Base-by-base conservation (phyloP, 257 asterid species). In the Haberlea rhodopensis region DNA sequence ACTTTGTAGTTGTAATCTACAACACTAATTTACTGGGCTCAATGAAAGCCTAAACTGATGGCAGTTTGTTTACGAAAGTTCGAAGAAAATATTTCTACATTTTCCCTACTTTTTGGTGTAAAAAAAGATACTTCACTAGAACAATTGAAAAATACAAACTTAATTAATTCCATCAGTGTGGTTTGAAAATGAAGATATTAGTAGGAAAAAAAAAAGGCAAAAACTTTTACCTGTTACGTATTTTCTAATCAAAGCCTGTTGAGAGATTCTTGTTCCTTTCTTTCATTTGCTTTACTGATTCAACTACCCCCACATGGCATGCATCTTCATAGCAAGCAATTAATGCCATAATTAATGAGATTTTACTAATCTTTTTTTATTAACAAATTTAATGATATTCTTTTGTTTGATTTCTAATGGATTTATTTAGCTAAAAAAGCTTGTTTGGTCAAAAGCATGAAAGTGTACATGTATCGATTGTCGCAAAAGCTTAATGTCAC, bases 251-350 rank as follows among this genome's bases (percentile, higher is more conserved):
- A 59, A 78, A 71, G 78, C 57, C 74, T 75, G 77, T 70, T 29
- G 9, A 52, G 76, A 77, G 67, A 70, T 79, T 63, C 53, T 60
- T 60, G 26, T 31, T 52, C 37, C 60, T 62, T 67, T 60, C 37
- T 63, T 54, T 51, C 22, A 25, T 59, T 75, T 73, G 73, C 75
- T 67, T 78, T 21, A 51, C 72, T n/a, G 60, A 43, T 57, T 34
- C 78, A 69, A 71, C 75, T 31, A 71, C 80, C 60, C 69, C 52
- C 51, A 67, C 84, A 78, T 43, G 51, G 16, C 83, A 76, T 80
- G 78, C 80, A 71, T 57, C 76, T 72, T 43, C 70, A 68, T 70
- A 73, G 62, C 43, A 43, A 49, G 31, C 53, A 32, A 26, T 72
- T 34, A 60, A 49, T 68, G 57, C 58, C 63, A 61, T 75, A 75